Evolutionary conservation across 2,329 filamentous ascomycete species (phyloP), one percentile per base, ranked within the genome.

Genomic region (Leptographium galeiforme): DNA sequence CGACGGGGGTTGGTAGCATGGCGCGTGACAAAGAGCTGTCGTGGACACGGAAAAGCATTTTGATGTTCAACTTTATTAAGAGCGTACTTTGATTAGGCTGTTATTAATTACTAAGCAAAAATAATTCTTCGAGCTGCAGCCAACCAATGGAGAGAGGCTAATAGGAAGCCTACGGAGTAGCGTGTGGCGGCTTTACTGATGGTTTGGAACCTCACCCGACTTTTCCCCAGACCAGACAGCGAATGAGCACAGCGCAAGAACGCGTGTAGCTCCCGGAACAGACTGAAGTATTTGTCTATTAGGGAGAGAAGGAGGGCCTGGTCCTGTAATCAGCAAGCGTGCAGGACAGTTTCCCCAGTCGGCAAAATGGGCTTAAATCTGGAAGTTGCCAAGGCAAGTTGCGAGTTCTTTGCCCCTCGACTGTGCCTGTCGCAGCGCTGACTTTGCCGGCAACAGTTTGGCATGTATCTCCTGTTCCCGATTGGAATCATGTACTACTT

Each of bases 401-500:
- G 10, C 12, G 12, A 13, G 6, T 10, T 39, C n/a, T n/a, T 25
- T 11, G 16, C 11, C 4, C 38, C 7, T 44, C 13, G 10, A 6
- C 16, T 14, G 18, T 18, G 33, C 33, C 19, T 51, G 48, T 44
- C 54, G 30, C n/a, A 38, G 33, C 44, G 2, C 25, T 47, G 30
- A 36, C 16, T 14, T 6, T 30, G 10, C 14, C 19, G 16, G 2
- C 11, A 11, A 14, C 10, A 96, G 91, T 98, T 98, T 69, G 90
- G 91, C 73, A 87, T 94, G 79, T 98, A 98, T 74, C 84, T 98
- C 73, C 85, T 96, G 78, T 98, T 98, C 72, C 93, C 93, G 18
- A 97, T 98, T 64, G 89, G 88, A 62, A 90, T 93, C 76, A 98
- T 98, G 93, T 97, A 94, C 77, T 98, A 98, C 75, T 98, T 97